These are phyloP conservation scores for Globisporangium splendens DNA, from an alignment of 352 stramenopile species.

Conservation along the genomic window DNA sequence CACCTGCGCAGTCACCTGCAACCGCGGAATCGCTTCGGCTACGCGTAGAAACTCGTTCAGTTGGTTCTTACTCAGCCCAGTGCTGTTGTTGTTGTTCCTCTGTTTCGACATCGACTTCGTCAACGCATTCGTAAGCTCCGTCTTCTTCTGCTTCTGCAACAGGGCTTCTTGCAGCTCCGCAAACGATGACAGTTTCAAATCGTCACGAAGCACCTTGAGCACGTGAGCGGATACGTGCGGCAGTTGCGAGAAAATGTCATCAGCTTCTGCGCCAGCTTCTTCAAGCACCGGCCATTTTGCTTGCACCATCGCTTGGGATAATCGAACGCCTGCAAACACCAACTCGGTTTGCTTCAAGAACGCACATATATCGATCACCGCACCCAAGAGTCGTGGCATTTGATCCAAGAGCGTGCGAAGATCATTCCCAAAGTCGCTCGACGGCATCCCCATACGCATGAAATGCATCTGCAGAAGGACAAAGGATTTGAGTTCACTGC, in stretches of 20 bases:
- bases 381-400: slow-evolving; percentile 92
- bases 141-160: slow-evolving; percentile 24
- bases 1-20: slow-evolving; percentile 24
- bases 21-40: slow-evolving; percentile 37
- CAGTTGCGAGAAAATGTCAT: slow-evolving; percentile 38
- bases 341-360: slow-evolving; percentile 45
- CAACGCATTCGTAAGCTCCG: slow-evolving; percentile 29
- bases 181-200: slow-evolving; percentile 28
- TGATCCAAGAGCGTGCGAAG: slow-evolving; percentile 95
- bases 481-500: slow-evolving; percentile 81
- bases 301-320: slow-evolving; percentile 58
- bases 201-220: slow-evolving; percentile 21
- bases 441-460: slow-evolving; percentile 89
- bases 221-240: slow-evolving; percentile 34
- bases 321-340: slow-evolving; percentile 45
- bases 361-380: slow-evolving; percentile 88
- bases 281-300: slow-evolving; percentile 37
- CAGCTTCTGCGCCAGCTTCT: neutral
- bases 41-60: slow-evolving; percentile 43
- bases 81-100: slow-evolving; percentile 7
- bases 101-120: slow-evolving; percentile 18
- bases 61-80: slow-evolving; percentile 24
- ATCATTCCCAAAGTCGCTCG: slow-evolving; percentile 98
- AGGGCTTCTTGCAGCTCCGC: slow-evolving; percentile 33
- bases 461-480: slow-evolving; percentile 96